Conservation (phyloP, 2,329 filamentous ascomycete species). For the Cucurbitaria berberidis region DNA sequence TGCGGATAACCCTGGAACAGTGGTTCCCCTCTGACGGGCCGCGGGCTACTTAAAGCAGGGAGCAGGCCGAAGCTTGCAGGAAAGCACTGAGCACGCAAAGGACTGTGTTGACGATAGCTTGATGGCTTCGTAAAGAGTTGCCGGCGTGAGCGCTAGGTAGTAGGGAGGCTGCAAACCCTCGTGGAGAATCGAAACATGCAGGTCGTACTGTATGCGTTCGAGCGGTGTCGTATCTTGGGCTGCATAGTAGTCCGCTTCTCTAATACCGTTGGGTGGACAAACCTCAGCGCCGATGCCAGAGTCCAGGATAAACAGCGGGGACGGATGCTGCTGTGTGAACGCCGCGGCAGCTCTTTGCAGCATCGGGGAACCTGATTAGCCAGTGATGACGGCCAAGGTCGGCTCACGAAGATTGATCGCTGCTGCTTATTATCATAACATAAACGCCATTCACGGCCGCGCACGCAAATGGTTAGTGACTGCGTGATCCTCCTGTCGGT, state of each 20-base stretch:
- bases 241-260: conserved; percentile 20
- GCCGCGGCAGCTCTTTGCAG: conserved; percentile 32
- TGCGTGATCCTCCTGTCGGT: conserved; percentile 29
- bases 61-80: conserved; percentile 36
- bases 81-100: conserved; percentile 37
- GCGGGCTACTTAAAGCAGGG: conserved; percentile 39
- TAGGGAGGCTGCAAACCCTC: conserved; percentile 36
- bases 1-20: conserved; percentile 37
- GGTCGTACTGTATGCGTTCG: conserved; percentile 18
- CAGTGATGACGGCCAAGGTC: conserved; percentile 28
- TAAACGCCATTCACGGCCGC: conserved; percentile 40
- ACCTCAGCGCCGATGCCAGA: conserved; percentile 26
- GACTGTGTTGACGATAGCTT: conserved; percentile 35
- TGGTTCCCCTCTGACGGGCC: conserved; percentile 39
- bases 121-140: conserved; percentile 38
- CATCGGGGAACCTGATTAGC: conserved; percentile 27
- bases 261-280: conserved; percentile 34
- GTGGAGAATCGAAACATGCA: conserved; percentile 34
- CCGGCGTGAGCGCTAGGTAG: conserved; percentile 42
- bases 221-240: conserved; percentile 24
- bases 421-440: conserved; percentile 37
- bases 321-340: conserved; percentile 30
- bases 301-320: conserved; percentile 35
- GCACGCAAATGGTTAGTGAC: conserved; percentile 30
- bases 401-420: conserved; percentile 27